Evolutionary conservation across 2,329 filamentous ascomycete species (phyloP).

Genomic region (Aspergillus melleus): DNA sequence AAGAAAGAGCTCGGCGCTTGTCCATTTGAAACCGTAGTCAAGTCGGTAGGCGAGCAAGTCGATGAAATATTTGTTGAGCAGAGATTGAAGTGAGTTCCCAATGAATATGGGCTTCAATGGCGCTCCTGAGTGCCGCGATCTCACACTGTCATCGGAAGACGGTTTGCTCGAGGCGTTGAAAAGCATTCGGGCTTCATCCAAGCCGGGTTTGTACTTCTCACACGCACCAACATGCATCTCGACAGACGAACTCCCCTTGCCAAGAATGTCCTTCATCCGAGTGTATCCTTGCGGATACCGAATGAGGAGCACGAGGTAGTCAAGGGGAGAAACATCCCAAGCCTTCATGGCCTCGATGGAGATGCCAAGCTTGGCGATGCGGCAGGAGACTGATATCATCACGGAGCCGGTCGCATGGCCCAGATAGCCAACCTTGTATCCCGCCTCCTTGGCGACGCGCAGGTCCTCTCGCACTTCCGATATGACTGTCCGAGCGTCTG

Average conservation of each 20-base stretch:
- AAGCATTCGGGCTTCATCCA: slow-evolving; percentile 53
- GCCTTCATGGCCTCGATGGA: slow-evolving; percentile 73
- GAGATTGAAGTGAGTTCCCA: slow-evolving; percentile 67
- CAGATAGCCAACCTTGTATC: slow-evolving; percentile 69
- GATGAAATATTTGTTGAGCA: slow-evolving; percentile 67
- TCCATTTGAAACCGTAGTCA: slow-evolving; percentile 60
- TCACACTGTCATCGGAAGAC: neutral
- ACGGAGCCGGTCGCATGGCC: slow-evolving; percentile 52
- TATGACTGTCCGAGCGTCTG: slow-evolving; percentile 3
- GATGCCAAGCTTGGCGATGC: slow-evolving; percentile 68
- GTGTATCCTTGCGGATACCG: slow-evolving; percentile 64
- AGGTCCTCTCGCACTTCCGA: slow-evolving; percentile 59
- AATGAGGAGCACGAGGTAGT: slow-evolving; percentile 75
- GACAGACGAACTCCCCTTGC: neutral
- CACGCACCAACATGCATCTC: slow-evolving; percentile 70
- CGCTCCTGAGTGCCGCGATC: neutral
- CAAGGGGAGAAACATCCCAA: slow-evolving; percentile 67
- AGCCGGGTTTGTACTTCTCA: slow-evolving; percentile 68
- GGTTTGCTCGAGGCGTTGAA: slow-evolving; percentile 40
- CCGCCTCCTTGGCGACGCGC: slow-evolving; percentile 58
- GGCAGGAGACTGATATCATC: slow-evolving; percentile 67
- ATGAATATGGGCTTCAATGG: slow-evolving; percentile 64
- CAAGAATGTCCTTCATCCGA: slow-evolving; percentile 54
- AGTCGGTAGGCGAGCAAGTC: slow-evolving; percentile 61
- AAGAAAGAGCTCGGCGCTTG: slow-evolving; percentile 63